These are phyloP conservation scores for Francoa sonchifolia DNA, from an alignment of 441 rosid species.

Conservation along the genomic window DNA sequence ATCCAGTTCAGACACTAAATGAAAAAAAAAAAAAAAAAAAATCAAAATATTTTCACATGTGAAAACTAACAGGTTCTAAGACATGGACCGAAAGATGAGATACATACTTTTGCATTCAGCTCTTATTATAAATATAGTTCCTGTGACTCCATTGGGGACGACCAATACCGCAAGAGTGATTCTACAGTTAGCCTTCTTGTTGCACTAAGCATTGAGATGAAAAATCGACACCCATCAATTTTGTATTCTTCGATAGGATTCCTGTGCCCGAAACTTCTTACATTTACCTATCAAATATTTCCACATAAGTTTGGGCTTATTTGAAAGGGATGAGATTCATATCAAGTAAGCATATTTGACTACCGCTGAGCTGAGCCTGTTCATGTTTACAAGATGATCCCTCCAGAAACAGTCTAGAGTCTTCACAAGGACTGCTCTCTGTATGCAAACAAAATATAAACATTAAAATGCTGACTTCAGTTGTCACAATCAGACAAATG, in stretches of 20 bases:
- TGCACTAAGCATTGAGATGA: slow-evolving; percentile 90
- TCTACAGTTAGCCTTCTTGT: slow-evolving; percentile 76
- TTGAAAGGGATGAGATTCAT: slow-evolving; percentile 6
- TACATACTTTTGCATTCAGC: slow-evolving; percentile 3
- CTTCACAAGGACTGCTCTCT: slow-evolving; percentile 87
- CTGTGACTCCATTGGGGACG: slow-evolving; percentile 62
- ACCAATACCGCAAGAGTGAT: slow-evolving; percentile 76
- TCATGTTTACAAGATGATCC: slow-evolving; percentile 93
- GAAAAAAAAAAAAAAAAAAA: too few species aligned
- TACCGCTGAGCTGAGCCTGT: slow-evolving; percentile 91
- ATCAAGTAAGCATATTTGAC: background rate
- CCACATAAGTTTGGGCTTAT: slow-evolving; percentile 14
- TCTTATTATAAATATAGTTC: slow-evolving; percentile 37
- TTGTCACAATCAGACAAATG: too few species aligned
- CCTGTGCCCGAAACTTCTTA: slow-evolving; percentile 89
- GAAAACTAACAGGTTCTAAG: too few species aligned
- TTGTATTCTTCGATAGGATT: slow-evolving; percentile 98
- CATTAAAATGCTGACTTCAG: too few species aligned
- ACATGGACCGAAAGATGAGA: too few species aligned
- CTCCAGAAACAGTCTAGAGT: slow-evolving; percentile 86
- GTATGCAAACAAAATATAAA: slow-evolving; percentile 14
- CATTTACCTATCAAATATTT: slow-evolving; percentile 56
- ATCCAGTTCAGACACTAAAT: too few species aligned
- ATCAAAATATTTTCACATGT: too few species aligned
- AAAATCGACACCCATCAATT: slow-evolving; percentile 89